phyloP scores from a whole-genome alignment of 1,284 basidiomycete genomes.

The Cerioporus squamosus region DNA sequence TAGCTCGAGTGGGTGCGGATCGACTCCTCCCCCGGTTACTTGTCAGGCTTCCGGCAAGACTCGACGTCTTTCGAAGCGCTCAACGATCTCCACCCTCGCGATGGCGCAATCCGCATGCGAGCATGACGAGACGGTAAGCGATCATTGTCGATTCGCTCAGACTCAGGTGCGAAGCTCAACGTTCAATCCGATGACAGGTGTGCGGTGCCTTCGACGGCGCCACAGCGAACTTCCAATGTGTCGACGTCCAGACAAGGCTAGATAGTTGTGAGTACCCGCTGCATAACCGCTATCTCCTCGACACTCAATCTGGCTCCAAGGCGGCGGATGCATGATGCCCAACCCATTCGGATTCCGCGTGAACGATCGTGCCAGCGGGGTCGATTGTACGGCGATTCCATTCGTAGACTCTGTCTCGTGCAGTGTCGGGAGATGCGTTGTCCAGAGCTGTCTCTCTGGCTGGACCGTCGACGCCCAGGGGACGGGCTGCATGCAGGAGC shows the following conservation, averaged over 20 bases:
- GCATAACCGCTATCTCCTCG: not conserved
- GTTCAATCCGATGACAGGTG: slow-evolving; percentile 12
- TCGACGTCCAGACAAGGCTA: slow-evolving; percentile 32
- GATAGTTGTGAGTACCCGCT: slow-evolving; percentile 35
- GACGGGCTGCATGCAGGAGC: slow-evolving; percentile 10
- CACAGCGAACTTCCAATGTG: slow-evolving; percentile 31
- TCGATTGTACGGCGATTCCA: slow-evolving; percentile 38
- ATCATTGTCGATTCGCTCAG: too few relatives aligned
- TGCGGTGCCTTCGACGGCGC: slow-evolving; percentile 31
- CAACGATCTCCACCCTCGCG: slow-evolving; percentile 4
- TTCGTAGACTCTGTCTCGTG: slow-evolving; percentile 36
- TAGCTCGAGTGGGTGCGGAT: slow-evolving; percentile 27
- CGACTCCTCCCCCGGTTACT: not conserved
- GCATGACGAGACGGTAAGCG: slow-evolving; percentile 14
- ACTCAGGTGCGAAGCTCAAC: too few relatives aligned
- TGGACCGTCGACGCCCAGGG: slow-evolving; percentile 26
- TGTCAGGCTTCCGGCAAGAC: not conserved
- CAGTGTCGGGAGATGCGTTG: slow-evolving; percentile 33
- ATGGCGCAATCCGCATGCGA: slow-evolving; percentile 14
- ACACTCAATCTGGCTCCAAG: slow-evolving; percentile 16
- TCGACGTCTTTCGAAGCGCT: not conserved
- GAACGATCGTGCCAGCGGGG: slow-evolving; percentile 18
- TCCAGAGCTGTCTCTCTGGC: slow-evolving; percentile 33
- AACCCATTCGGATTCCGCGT: slow-evolving; percentile 14
- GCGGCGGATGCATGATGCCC: slow-evolving; percentile 38